A percentile compares a stretch with the other conserved stretches of the same genome.
These are phyloP conservation scores for Halophytophthora batemanensis DNA, from an alignment of 352 stramenopile genomes.

Conservation along the genomic window DNA sequence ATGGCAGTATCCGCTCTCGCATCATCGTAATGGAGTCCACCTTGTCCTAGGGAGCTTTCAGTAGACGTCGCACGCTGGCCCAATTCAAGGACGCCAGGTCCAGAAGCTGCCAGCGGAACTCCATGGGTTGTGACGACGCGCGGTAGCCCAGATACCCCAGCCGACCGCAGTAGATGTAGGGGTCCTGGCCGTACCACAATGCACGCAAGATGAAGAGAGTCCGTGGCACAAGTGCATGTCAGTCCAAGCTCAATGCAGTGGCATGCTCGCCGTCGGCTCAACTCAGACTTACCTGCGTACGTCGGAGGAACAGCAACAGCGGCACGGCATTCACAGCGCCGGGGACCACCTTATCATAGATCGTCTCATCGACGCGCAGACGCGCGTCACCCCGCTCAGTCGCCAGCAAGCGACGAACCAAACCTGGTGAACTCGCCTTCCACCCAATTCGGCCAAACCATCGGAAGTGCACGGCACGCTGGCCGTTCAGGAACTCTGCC, in stretches of 20 bases:
- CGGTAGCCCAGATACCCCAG: slow-evolving; percentile 49
- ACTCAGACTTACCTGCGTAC: slow-evolving; percentile 25
- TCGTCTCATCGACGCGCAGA: slow-evolving; percentile 30
- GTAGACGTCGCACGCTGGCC: slow-evolving; percentile 8
- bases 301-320: slow-evolving; percentile 52
- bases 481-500: slow-evolving; percentile 5
- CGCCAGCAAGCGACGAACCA: slow-evolving; percentile 25
- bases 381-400: slow-evolving; percentile 25
- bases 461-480: slow-evolving; percentile 38
- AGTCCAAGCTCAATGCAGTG: no score
- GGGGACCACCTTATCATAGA: slow-evolving; percentile 12
- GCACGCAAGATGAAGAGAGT: slow-evolving; percentile 1
- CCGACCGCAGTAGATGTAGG: slow-evolving; percentile 69
- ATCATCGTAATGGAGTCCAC: no score
- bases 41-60: no score
- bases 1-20: no score
- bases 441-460: slow-evolving; percentile 49
- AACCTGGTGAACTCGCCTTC: slow-evolving; percentile 20
- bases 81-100: slow-evolving; percentile 30
- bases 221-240: no score
- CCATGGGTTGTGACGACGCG: slow-evolving; percentile 27
- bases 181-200: slow-evolving; percentile 21
- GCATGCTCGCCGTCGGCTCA: no score
- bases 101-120: slow-evolving; percentile 69
- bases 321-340: slow-evolving; percentile 7